Conservation (phyloP, 2,329 filamentous ascomycete genomes). For the Alternaria infectoria region DNA sequence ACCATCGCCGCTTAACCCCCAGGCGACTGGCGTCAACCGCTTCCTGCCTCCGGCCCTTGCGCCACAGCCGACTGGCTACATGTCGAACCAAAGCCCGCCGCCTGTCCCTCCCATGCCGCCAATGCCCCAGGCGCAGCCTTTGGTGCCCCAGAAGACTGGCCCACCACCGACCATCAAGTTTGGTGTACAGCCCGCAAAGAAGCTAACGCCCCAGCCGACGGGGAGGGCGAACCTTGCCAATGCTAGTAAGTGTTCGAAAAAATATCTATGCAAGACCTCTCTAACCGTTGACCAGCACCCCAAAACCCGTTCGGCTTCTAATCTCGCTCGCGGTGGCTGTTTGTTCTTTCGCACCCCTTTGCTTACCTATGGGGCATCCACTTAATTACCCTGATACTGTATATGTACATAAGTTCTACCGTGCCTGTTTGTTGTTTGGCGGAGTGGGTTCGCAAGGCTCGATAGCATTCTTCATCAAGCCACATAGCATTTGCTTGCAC, state of each 20-base stretch:
- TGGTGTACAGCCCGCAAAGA: slow-evolving; percentile 76
- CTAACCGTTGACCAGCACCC: slow-evolving; percentile 60
- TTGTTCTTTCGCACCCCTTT: not conserved
- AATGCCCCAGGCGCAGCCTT: slow-evolving; percentile 64
- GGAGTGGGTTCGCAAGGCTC: not conserved
- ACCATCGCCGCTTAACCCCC: slow-evolving; percentile 53
- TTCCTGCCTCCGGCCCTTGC: slow-evolving; percentile 56
- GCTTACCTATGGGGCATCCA: not conserved
- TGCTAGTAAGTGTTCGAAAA: slow-evolving; percentile 79
- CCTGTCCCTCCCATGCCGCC: slow-evolving; percentile 65
- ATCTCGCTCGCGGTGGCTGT: not conserved
- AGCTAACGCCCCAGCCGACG: slow-evolving; percentile 83
- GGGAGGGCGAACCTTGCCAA: slow-evolving; percentile 90
- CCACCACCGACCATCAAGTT: slow-evolving; percentile 89
- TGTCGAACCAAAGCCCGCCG: slow-evolving; percentile 56
- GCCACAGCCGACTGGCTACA: slow-evolving; percentile 61
- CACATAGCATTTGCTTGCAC: not conserved
- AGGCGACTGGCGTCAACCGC: slow-evolving; percentile 62
- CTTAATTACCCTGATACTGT: slow-evolving; percentile 4
- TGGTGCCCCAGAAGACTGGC: slow-evolving; percentile 80
- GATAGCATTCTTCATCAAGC: not conserved
- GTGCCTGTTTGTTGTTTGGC: not conserved
- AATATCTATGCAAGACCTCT: not conserved
- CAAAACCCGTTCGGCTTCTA: slow-evolving; percentile 75
- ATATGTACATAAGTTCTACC: slow-evolving; percentile 17